phyloP scores from a whole-genome alignment of 306 rosid species.

The Glycine latifolia region DNA sequence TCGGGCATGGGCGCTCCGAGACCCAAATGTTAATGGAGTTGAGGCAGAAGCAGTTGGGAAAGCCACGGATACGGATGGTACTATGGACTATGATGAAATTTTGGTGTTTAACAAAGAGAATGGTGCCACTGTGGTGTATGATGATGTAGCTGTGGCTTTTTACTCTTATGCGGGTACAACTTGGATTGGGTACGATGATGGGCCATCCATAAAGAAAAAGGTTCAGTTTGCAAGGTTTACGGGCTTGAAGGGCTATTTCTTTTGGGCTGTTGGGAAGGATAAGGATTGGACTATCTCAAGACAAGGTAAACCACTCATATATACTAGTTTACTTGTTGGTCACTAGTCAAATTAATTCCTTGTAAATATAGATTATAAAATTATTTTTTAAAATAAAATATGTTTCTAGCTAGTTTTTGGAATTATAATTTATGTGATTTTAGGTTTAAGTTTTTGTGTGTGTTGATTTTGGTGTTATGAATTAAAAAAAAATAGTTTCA shows the following conservation, averaged over 20 bases:
- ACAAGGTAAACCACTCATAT: slow-evolving; percentile 51
- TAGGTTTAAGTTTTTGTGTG: background rate
- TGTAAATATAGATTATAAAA: background rate
- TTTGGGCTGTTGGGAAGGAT: slow-evolving; percentile 84
- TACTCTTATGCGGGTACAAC: slow-evolving; percentile 64
- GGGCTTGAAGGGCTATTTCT: slow-evolving; percentile 80
- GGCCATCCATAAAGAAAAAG: slow-evolving; percentile 52
- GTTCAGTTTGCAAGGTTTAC: slow-evolving; percentile 55
- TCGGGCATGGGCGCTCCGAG: slow-evolving; percentile 63
- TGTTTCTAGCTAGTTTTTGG: background rate
- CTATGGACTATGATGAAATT: slow-evolving; percentile 56
- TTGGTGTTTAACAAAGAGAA: slow-evolving; percentile 52
- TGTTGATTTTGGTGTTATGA: background rate
- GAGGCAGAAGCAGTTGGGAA: slow-evolving; percentile 63
- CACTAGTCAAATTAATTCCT: background rate
- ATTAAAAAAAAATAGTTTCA: too few species aligned
- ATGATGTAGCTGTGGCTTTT: slow-evolving; percentile 56
- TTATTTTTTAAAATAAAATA: background rate
- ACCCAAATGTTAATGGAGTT: slow-evolving; percentile 52
- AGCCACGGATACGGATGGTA: slow-evolving; percentile 60
- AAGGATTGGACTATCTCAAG: slow-evolving; percentile 68
- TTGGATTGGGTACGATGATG: slow-evolving; percentile 88
- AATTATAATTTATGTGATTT: background rate
- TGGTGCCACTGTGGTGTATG: slow-evolving; percentile 57
- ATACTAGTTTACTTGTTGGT: background rate